Percentiles rank a stretch among this genome's conserved stretches.
Conservation (phyloP, 352 stramenopile species). For the Pythium insidiosum region DNA sequence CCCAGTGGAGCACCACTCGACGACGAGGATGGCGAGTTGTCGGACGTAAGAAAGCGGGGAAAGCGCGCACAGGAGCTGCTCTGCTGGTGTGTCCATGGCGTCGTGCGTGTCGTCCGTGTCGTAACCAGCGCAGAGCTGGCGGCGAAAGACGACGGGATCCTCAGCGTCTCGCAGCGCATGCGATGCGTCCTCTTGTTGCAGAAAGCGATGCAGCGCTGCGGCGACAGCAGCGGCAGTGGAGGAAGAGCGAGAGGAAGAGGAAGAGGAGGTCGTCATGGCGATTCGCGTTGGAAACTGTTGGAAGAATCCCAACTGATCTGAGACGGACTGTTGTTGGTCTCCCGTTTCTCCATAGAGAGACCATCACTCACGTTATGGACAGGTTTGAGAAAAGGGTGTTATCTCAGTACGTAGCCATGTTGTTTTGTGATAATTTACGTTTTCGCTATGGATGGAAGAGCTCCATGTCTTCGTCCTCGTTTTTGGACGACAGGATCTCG, state of each 20-base stretch:
- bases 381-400: no score
- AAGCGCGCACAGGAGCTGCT: constrained; percentile 16
- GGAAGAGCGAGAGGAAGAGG: not conserved
- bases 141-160: constrained; percentile 29
- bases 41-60: constrained; percentile 19
- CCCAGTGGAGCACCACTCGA: constrained; percentile 22
- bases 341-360: no score
- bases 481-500: no score
- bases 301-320: not conserved
- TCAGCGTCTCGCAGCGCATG: constrained; percentile 20
- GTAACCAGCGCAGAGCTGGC: constrained; percentile 14
- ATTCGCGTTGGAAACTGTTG: not conserved
- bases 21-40: constrained; percentile 37
- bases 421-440: no score
- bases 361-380: no score
- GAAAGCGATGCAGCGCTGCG: constrained; percentile 1
- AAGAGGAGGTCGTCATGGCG: not conserved
- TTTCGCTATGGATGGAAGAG: no score
- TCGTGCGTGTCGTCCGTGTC: not conserved
- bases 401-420: no score
- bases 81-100: not conserved
- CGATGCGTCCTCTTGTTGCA: not conserved
- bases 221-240: not conserved
- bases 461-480: no score
- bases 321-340: no score